Percentiles rank a stretch among this genome's conserved stretches.
Conservation (phyloP, 148 eudicot species). For the Vaccinium vitisidaea region DNA sequence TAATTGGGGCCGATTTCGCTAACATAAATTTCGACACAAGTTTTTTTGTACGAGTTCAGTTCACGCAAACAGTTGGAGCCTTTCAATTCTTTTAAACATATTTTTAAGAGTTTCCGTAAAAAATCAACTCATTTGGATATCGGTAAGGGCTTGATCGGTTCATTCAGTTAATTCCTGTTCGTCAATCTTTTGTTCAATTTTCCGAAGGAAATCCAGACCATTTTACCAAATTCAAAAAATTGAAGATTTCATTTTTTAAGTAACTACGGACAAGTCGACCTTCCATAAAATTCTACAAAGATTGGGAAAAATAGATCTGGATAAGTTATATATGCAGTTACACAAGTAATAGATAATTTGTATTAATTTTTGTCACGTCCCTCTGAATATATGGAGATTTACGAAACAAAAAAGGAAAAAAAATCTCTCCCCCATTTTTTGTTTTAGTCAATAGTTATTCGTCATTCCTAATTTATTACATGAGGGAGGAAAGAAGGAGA, state of each 20-base stretch:
- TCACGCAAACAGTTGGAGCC: too few species aligned
- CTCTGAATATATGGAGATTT: neutral
- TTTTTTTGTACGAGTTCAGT: too few species aligned
- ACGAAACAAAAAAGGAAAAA: neutral
- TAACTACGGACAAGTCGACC: neutral
- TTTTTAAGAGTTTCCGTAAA: too few species aligned
- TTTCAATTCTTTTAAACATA: too few species aligned
- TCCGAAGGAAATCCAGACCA: neutral
- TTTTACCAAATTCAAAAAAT: neutral
- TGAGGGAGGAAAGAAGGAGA: too few species aligned
- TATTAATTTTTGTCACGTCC: neutral
- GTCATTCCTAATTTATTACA: too few species aligned
- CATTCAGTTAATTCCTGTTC: too few species aligned
- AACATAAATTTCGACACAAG: too few species aligned
- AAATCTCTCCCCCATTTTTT: neutral
- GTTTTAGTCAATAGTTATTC: too few species aligned
- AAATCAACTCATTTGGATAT: too few species aligned
- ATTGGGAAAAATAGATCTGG: neutral
- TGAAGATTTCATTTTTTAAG: neutral
- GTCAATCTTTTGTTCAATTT: neutral
- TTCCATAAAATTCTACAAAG: neutral
- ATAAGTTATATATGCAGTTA: neutral
- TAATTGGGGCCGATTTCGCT: too few species aligned
- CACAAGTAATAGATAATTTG: neutral
- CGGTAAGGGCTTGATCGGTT: too few species aligned